Evolutionary conservation across 176 grass and related monocot species (phyloP).

Genomic region (Bothriochloa decipiens): DNA sequence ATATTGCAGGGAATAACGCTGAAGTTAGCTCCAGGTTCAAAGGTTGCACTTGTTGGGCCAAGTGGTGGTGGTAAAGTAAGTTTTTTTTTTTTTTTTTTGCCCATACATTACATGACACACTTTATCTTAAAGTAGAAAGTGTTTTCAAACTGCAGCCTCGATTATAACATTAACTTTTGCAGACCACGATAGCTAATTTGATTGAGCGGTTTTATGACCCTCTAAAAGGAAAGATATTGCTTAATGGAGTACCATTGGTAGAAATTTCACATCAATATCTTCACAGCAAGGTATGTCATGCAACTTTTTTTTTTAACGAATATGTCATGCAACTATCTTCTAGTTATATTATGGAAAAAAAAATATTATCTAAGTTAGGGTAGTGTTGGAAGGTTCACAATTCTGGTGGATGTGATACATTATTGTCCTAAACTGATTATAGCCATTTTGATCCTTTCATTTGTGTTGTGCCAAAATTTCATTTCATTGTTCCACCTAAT

Average conservation of each 20-base stretch:
- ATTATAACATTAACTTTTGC: constrained; percentile 34
- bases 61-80: constrained; percentile 96
- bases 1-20: constrained; percentile 87
- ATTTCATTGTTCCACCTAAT: constrained; percentile 5
- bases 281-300: constrained; percentile 71
- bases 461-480: background rate
- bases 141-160: background rate
- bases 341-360: constrained; percentile 8
- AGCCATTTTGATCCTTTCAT: constrained; percentile 8
- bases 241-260: constrained; percentile 76
- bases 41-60: constrained; percentile 97
- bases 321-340: constrained; percentile 35
- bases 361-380: constrained; percentile 21
- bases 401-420: constrained; percentile 21
- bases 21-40: constrained; percentile 86
- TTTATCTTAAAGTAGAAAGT: constrained; percentile 29
- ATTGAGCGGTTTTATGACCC: constrained; percentile 99
- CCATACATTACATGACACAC: background rate
- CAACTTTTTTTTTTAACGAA: too few species aligned
- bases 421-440: constrained; percentile 27
- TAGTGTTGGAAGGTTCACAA: constrained; percentile 7
- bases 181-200: constrained; percentile 99
- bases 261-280: constrained; percentile 91
- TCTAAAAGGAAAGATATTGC: constrained; percentile 82
- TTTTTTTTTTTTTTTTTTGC: constrained; percentile 13